phyloP scores from a whole-genome alignment of 2,329 filamentous ascomycete species.

The Penicillium digitatum region DNA sequence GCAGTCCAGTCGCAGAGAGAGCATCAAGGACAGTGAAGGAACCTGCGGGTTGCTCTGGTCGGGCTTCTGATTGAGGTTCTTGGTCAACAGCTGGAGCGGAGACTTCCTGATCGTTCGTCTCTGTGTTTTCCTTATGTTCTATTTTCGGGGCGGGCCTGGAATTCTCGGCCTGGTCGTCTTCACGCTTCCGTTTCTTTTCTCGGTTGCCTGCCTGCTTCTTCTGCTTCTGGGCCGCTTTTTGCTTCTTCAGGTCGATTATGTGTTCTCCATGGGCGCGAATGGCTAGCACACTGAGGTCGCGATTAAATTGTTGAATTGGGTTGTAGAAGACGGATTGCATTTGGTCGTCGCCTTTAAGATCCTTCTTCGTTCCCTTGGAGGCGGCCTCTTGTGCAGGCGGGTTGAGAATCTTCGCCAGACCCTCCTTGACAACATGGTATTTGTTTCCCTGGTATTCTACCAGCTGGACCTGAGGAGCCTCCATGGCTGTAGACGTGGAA shows the following conservation, averaged over 20 bases:
- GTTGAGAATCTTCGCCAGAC: slow-evolving; percentile 63
- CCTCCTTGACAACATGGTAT: slow-evolving; percentile 63
- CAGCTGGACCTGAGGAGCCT: slow-evolving; percentile 21
- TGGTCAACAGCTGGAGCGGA: not conserved
- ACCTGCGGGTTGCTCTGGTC: slow-evolving; percentile 33
- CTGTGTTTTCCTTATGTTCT: slow-evolving; percentile 20
- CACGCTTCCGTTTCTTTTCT: slow-evolving; percentile 40
- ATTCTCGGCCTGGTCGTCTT: slow-evolving; percentile 19
- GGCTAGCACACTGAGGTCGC: slow-evolving; percentile 86
- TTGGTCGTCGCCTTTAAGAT: slow-evolving; percentile 53
- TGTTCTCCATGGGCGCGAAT: slow-evolving; percentile 85
- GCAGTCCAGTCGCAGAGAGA: slow-evolving; percentile 85
- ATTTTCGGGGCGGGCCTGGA: slow-evolving; percentile 12
- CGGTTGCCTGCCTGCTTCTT: slow-evolving; percentile 34
- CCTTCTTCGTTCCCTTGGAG: slow-evolving; percentile 42
- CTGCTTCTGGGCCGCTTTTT: slow-evolving; percentile 44
- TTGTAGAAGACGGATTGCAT: slow-evolving; percentile 92
- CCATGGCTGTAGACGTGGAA: slow-evolving; percentile 17
- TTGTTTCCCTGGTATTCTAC: slow-evolving; percentile 49
- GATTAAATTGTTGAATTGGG: slow-evolving; percentile 97
- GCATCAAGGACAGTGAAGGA: slow-evolving; percentile 87
- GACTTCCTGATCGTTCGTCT: slow-evolving; percentile 11
- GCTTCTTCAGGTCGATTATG: slow-evolving; percentile 51
- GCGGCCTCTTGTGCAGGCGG: slow-evolving; percentile 49
- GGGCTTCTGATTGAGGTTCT: not conserved